These are phyloP conservation scores for Trebouxia sp. DNA, from an alignment of 139 green algal genomes.

Conservation along the genomic window DNA sequence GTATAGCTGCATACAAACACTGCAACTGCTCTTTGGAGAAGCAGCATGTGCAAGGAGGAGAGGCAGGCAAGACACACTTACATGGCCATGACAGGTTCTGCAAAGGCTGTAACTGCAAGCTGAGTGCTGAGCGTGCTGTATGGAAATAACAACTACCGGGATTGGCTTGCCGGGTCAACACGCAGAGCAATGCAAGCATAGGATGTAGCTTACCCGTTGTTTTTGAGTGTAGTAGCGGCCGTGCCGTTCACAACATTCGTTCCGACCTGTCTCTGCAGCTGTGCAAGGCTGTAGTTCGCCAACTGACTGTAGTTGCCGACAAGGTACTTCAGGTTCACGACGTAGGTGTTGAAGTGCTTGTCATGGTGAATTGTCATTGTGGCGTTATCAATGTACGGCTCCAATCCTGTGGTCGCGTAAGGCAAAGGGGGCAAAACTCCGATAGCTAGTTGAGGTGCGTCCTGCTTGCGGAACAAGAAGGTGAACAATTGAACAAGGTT, in stretches of 20 bases:
- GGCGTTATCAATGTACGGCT: background rate
- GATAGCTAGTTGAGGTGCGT: background rate
- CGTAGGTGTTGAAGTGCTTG: background rate
- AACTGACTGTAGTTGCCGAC: background rate
- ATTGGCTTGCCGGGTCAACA: no score
- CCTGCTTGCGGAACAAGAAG: background rate
- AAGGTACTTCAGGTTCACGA: background rate
- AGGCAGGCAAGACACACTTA: no score
- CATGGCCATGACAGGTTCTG: no score
- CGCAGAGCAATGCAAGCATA: no score
- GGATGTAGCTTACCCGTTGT: background rate
- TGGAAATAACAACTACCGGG: no score
- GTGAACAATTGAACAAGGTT: no score
- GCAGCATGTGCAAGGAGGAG: background rate
- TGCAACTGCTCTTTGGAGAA: no score
- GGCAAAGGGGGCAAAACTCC: background rate
- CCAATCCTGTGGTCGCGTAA: background rate
- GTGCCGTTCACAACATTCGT: background rate
- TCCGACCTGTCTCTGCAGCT: background rate
- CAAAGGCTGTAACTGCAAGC: no score
- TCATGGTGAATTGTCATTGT: background rate
- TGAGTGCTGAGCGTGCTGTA: no score
- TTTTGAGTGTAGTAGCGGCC: background rate
- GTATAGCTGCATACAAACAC: no score
- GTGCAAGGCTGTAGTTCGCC: background rate